Percentiles rank a stretch among this genome's conserved stretches.
phyloP scores from a whole-genome alignment of 306 rosid species.

The Cucurbita moschata region DNA sequence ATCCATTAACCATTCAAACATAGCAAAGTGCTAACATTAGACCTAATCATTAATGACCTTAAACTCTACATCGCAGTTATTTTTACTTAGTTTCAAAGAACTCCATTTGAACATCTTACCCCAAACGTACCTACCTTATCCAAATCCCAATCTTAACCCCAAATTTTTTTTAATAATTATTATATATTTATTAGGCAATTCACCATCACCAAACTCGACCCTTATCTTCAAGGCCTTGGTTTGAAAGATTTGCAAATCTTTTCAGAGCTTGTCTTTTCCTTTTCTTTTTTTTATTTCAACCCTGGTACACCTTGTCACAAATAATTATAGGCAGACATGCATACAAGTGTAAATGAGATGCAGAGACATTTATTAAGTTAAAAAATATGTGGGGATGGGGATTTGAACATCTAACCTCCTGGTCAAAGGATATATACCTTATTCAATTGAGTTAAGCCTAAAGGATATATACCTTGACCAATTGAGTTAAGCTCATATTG shows the following conservation, averaged over 20 bases:
- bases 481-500: background rate
- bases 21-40: background rate
- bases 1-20: background rate
- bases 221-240: background rate
- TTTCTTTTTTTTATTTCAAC: background rate
- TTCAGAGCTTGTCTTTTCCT: background rate
- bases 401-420: background rate
- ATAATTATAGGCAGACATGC: background rate
- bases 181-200: background rate
- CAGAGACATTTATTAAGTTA: background rate
- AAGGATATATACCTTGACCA: background rate
- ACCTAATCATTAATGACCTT: background rate
- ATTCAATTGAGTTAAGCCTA: background rate
- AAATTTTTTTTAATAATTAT: background rate
- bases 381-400: background rate
- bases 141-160: background rate
- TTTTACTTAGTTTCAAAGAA: background rate
- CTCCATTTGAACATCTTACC: background rate
- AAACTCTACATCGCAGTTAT: background rate
- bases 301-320: background rate
- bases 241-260: background rate
- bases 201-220: background rate
- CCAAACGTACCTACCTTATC: background rate
- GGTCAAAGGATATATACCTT: background rate
- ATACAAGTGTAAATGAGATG: background rate